Evolutionary conservation across 352 stramenopile genomes (phyloP).

Genomic region (Phytophthora chlamydospora): DNA sequence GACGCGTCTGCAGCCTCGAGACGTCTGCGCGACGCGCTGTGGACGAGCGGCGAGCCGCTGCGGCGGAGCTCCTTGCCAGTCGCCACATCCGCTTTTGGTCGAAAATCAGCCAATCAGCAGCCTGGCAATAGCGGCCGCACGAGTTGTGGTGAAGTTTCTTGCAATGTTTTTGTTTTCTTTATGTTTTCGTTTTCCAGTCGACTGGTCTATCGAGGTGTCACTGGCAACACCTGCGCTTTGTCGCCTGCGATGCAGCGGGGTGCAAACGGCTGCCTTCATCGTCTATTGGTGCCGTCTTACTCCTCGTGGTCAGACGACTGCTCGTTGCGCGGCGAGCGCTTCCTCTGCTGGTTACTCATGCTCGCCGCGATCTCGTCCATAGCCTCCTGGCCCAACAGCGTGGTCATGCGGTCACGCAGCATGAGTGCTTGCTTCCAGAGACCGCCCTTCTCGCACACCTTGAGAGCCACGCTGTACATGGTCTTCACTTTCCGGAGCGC

Average conservation of each 20-base stretch:
- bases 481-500: constrained; percentile 55
- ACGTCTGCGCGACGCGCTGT: background rate
- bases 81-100: constrained; percentile 21
- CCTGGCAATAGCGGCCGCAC: background rate
- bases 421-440: constrained; percentile 67
- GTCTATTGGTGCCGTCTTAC: constrained; percentile 23
- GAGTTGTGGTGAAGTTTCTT: too few relatives aligned
- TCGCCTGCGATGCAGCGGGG: background rate
- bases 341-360: constrained; percentile 14
- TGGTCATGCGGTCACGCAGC: constrained; percentile 52
- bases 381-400: constrained; percentile 44
- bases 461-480: constrained; percentile 63
- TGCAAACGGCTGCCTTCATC: constrained; percentile 3
- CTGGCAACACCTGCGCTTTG: constrained; percentile 8
- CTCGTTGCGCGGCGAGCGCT: constrained; percentile 28
- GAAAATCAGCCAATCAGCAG: constrained; percentile 22
- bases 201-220: background rate
- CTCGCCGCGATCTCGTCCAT: constrained; percentile 35
- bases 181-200: too few relatives aligned
- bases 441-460: constrained; percentile 53
- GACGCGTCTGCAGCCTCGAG: background rate
- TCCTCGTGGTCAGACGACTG: constrained; percentile 25
- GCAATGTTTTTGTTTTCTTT: background rate
- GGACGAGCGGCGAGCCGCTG: constrained; percentile 3
- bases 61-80: constrained; percentile 13